Conservation (phyloP, 2,329 filamentous ascomycete species). For the Apiospora saccharicola region DNA sequence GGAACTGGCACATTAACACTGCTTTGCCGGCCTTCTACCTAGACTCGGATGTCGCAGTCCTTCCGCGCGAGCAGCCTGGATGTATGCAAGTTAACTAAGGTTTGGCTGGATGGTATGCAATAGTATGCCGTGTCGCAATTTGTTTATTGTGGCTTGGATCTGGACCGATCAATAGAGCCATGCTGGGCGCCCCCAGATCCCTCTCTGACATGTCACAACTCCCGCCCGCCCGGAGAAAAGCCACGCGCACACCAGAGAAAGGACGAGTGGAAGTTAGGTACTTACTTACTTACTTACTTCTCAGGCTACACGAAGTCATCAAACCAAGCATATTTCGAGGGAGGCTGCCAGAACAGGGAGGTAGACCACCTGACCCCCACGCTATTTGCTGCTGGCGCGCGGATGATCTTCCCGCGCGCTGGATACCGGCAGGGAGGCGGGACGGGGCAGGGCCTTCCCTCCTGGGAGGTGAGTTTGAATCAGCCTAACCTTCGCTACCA, state of each 20-base stretch:
- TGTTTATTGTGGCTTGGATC: neutral
- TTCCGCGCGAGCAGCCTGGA: neutral
- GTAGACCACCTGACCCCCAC: neutral
- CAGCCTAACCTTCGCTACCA: neutral
- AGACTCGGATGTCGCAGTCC: neutral
- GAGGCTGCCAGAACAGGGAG: neutral
- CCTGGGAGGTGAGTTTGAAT: neutral
- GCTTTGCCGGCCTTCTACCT: neutral
- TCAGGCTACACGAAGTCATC: neutral
- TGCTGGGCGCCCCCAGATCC: neutral
- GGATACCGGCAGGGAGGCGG: neutral
- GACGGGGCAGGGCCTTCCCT: neutral
- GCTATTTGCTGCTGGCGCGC: neutral
- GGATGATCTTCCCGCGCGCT: neutral
- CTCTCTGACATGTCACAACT: slow-evolving; percentile 1
- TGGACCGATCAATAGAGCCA: neutral
- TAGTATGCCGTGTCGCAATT: neutral
- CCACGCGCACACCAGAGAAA: neutral
- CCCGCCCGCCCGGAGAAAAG: neutral
- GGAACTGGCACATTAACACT: neutral
- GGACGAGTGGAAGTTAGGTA: neutral
- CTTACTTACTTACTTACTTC: neutral
- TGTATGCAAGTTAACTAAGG: neutral
- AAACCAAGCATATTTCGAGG: neutral
- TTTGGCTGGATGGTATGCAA: neutral